Percentiles rank a stretch among this genome's conserved stretches.
Conservation (phyloP, 2,329 filamentous ascomycete species). For the Aspergillaceae sp. region DNA sequence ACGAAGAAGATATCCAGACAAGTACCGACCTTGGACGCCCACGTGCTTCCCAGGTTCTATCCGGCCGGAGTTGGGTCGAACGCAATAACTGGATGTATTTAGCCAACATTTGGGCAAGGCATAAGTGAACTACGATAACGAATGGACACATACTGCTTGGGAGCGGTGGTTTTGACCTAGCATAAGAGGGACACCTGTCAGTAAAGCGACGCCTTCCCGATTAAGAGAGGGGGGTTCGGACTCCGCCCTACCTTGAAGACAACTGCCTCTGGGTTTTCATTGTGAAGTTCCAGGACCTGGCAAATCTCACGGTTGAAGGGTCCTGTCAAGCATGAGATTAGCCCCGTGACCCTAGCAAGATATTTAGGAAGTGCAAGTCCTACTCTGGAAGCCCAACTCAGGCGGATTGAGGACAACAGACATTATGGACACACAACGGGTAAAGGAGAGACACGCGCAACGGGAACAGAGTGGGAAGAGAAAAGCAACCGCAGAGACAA, state of each 20-base stretch:
- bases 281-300: slow-evolving; percentile 51
- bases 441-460: slow-evolving; percentile 7
- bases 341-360: slow-evolving; percentile 5
- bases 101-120: slow-evolving; percentile 12
- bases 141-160: slow-evolving; percentile 72
- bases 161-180: slow-evolving; percentile 96
- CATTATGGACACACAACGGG: slow-evolving; percentile 50
- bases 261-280: slow-evolving; percentile 49
- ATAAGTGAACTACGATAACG: slow-evolving; percentile 10
- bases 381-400: slow-evolving; percentile 90
- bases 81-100: slow-evolving; percentile 66
- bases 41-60: slow-evolving; percentile 86
- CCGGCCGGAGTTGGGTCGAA: slow-evolving; percentile 90
- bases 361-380: slow-evolving; percentile 13
- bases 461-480: neutral
- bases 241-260: slow-evolving; percentile 52
- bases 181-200: slow-evolving; percentile 13
- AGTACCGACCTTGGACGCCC: slow-evolving; percentile 71
- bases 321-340: slow-evolving; percentile 36
- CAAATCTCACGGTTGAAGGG: slow-evolving; percentile 58
- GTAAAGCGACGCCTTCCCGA: slow-evolving; percentile 12
- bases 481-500: slow-evolving; percentile 3
- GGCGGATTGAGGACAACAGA: slow-evolving; percentile 86
- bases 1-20: neutral
- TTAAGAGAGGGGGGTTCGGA: slow-evolving; percentile 1